Evolutionary conservation across 768 basidiomycete genomes (phyloP).

Genomic region (Boletus rex-veris): DNA sequence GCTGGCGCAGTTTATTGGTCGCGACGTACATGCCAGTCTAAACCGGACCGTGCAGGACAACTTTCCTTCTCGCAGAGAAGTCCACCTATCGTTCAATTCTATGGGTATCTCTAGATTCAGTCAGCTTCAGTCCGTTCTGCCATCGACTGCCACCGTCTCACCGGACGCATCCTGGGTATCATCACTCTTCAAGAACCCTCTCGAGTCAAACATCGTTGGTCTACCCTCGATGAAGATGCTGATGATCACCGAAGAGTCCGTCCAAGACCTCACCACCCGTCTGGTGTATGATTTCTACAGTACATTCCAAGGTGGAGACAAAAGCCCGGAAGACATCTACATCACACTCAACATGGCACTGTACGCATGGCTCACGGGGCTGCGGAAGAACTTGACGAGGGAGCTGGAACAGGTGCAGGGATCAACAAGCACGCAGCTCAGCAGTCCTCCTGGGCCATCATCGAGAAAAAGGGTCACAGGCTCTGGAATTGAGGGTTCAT

Average conservation of each 20-base stretch:
- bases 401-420: constrained; percentile 76
- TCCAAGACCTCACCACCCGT: constrained; percentile 36
- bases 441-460: constrained; percentile 31
- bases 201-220: constrained; percentile 74
- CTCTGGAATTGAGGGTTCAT: constrained; percentile 7
- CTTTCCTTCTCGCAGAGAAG: constrained; percentile 54
- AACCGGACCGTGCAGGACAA: constrained; percentile 56
- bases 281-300: constrained; percentile 73
- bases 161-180: constrained; percentile 59
- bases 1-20: constrained; percentile 70
- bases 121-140: constrained; percentile 52
- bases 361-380: constrained; percentile 76
- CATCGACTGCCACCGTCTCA: constrained; percentile 35
- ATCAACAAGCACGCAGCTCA: constrained; percentile 45
- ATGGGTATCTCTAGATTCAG: constrained; percentile 72
- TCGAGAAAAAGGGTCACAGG: constrained; percentile 36
- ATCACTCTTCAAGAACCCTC: constrained; percentile 54
- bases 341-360: constrained; percentile 81
- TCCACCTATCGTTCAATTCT: constrained; percentile 70
- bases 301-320: constrained; percentile 54
- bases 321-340: constrained; percentile 72
- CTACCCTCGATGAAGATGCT: constrained; percentile 79
- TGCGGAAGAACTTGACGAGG: constrained; percentile 69
- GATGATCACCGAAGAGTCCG: constrained; percentile 68
- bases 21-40: constrained; percentile 65